Evolutionary conservation across 495 filamentous ascomycete genomes (phyloP), one percentile per base, ranked within the genome.

Genomic region (Trichocladium uniseriatum): DNA sequence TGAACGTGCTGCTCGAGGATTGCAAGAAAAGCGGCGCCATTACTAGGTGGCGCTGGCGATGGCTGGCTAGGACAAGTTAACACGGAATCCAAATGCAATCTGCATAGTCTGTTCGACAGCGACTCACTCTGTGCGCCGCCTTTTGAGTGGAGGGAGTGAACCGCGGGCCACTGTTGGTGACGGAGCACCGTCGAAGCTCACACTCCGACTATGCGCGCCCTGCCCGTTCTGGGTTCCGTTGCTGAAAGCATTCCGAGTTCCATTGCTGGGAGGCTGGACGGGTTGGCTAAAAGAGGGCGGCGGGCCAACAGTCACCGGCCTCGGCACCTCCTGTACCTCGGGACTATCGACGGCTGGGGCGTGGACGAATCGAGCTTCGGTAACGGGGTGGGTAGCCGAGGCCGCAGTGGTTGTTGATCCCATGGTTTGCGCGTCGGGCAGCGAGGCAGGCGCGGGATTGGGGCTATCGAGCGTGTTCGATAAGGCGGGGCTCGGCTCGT

Each of bases 401-500:
- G 38, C 13, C n/a, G 46, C 19, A 34, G 41, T 13, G 6, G 28
- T 45, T 16, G 52, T 31, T 7, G 41, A 24, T 7, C 3, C 52
- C 51, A 51, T 52, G 32, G 14, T 43, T 29, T 42, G 53, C 13
- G 44, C 34, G 10, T 55, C 58, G 24, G 56, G 39, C 10, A 60
- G 45, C 8, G 48, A 24, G 24, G 49, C 37, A 14, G 49, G 27
- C 15, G 28, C 40, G 1, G 48, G n/a, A n/a, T 60, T 62, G 20
- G 58, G 65, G 28, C 61, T 69, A 42, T 60, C 59, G 36, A 44
- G 52, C 15, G 48, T 27, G 40, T 53, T 64, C 9, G 61, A 58
- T 9, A 62, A 35, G 43, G 53, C 61, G 27, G 71, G 72, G 51
- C 70, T 77, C 16, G 67, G 67, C 42, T 77, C 77, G 51, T 78